phyloP scores from a whole-genome alignment of 768 basidiomycete genomes.

The Lyophyllum semitale region DNA sequence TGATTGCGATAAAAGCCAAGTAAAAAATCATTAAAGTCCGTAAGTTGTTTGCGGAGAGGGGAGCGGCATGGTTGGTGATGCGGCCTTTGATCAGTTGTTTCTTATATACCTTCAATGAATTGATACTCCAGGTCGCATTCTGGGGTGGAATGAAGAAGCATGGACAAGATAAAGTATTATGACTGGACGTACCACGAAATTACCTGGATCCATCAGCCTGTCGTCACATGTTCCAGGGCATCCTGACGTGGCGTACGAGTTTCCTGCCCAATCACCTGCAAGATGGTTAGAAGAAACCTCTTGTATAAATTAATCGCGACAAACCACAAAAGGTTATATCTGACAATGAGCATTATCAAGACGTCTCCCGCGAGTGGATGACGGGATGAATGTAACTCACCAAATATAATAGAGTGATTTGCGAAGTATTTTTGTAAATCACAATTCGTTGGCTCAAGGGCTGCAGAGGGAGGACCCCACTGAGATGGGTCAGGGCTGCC shows the following conservation, averaged over 20 bases:
- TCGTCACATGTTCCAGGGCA: conserved; percentile 76
- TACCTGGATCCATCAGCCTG: conserved; percentile 63
- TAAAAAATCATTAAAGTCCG: neutral
- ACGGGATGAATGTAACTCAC: conserved; percentile 42
- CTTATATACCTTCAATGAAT: conserved; percentile 73
- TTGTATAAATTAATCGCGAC: conserved; percentile 23
- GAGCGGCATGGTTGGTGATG: conserved; percentile 22
- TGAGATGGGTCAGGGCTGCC: conserved; percentile 64
- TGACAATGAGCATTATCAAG: conserved; percentile 25
- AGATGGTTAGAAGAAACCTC: neutral
- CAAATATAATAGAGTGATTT: conserved; percentile 77
- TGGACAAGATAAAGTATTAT: neutral
- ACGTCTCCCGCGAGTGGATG: conserved; percentile 24
- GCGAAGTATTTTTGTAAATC: conserved; percentile 58
- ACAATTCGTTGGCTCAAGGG: conserved; percentile 54
- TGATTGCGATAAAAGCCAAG: neutral
- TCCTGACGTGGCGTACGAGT: conserved; percentile 70
- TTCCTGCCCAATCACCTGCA: conserved; percentile 82
- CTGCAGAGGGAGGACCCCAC: conserved; percentile 73
- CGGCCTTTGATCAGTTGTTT: conserved; percentile 49
- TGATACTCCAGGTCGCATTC: conserved; percentile 85
- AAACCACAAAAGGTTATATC: conserved; percentile 84
- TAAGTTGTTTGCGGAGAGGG: neutral
- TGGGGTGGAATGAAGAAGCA: conserved; percentile 25
- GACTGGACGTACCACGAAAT: conserved; percentile 61